A percentile compares a stretch with the other conserved stretches of the same genome.
These are phyloP conservation scores for Sporobolomyces pararoseus DNA, from an alignment of 768 basidiomycete genomes.

Conservation along the genomic window DNA sequence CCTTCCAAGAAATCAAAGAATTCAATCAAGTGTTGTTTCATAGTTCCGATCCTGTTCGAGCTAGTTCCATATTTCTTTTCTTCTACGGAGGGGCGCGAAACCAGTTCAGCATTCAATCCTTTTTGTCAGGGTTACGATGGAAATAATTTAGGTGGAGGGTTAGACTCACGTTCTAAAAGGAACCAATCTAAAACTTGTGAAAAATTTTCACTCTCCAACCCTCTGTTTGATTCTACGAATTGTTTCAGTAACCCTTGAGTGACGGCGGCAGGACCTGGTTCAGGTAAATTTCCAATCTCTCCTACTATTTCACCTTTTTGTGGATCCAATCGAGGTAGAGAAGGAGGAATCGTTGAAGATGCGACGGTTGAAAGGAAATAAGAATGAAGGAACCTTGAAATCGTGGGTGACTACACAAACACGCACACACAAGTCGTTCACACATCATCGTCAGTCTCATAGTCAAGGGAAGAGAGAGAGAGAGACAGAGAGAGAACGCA, in stretches of 20 bases:
- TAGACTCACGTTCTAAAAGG: conserved; percentile 6
- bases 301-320: neutral
- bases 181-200: too few species aligned
- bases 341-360: conserved; percentile 13
- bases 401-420: neutral
- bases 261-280: neutral
- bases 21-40: neutral
- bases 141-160: too few species aligned
- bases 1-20: conserved; percentile 36
- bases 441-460: neutral
- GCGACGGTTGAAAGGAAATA: neutral
- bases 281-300: neutral
- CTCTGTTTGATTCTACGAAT: neutral
- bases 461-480: neutral
- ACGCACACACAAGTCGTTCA: neutral
- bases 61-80: neutral
- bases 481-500: neutral
- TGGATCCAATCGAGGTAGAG: neutral
- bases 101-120: too few species aligned
- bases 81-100: too few species aligned
- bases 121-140: too few species aligned
- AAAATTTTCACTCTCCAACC: neutral
- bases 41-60: neutral
- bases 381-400: conserved; percentile 7
- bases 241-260: neutral